Base-by-base conservation (phyloP, 805 yeast species). In the Starmerella bombi region DNA sequence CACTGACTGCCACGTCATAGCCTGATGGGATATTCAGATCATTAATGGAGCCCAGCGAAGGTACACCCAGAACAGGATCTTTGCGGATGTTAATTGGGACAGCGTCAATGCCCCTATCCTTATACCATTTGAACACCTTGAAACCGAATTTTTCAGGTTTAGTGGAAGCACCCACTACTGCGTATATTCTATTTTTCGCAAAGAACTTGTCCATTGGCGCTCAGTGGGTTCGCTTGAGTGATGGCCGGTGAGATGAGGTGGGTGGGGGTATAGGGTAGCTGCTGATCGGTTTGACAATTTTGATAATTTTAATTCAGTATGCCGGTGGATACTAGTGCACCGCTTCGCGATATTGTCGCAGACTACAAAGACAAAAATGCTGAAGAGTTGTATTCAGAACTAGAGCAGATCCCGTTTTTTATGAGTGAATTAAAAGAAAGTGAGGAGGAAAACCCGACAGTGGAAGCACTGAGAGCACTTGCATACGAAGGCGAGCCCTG, bases 401-500 rank as follows among this genome's bases (percentile, higher is more conserved):
- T 91, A 54, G 84, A 84, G 57, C 69, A 81, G 53, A 63, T 84
- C 57, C 98, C 98, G 7, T 80, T 91, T 51, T 91, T 91, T 66
- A 91, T 91, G 98, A 85, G 85, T 14, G 71, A 79, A 50, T 40
- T 21, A 10, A 32, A 37, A 12, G 62, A 84, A 15, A 93, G 80
- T 52, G 81, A 74, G 23, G 72, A 75, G 2, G 58, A 59, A 38
- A 82, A 81, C 54, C 55, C 67, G 4, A 77, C 74, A 38, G 62
- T 91, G 15, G 97, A 88, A 56, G 98, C 98, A 0, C 67, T 91
- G 42, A 79, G 78, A 55, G 88, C 94, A 4, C 65, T 91, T 50
- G 94, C 93, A 0, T 85, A 83, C 55, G 98, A 91, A 37, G 98
- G 97, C 34, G 94, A 84, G 48, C 95, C 96, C 0, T 77, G 80